These are phyloP conservation scores for Neopestalotiopsis clavispora DNA, from an alignment of 2,329 filamentous ascomycete genomes.

Conservation along the genomic window DNA sequence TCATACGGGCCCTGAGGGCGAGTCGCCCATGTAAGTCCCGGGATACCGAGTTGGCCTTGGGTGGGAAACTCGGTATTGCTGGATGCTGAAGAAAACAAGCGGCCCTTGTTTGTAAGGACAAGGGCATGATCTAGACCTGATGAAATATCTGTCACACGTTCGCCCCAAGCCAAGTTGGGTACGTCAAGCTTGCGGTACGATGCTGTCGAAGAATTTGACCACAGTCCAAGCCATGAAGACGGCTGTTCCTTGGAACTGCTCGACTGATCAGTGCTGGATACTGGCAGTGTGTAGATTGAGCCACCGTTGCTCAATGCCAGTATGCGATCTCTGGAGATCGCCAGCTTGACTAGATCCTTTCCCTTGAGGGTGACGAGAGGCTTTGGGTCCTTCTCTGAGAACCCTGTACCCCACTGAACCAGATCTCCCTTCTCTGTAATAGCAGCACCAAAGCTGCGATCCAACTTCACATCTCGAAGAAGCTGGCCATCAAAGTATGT, in stretches of 20 bases:
- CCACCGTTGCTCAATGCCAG: constrained; percentile 78
- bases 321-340: constrained; percentile 81
- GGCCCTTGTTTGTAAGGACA: constrained; percentile 81
- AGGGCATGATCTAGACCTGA: constrained; percentile 86
- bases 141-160: constrained; percentile 75
- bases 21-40: constrained; percentile 79
- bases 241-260: constrained; percentile 68
- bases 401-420: constrained; percentile 88
- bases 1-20: constrained; percentile 81
- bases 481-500: constrained; percentile 83
- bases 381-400: constrained; percentile 64
- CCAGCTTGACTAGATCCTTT: constrained; percentile 78
- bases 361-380: constrained; percentile 78
- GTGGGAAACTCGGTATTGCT: constrained; percentile 79
- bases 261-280: constrained; percentile 73
- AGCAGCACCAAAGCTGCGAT: constrained; percentile 81
- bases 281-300: constrained; percentile 82
- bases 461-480: constrained; percentile 85
- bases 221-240: constrained; percentile 75
- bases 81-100: constrained; percentile 87
- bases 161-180: constrained; percentile 65
- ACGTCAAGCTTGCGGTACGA: constrained; percentile 78
- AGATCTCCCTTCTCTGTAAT: constrained; percentile 87
- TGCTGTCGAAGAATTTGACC: constrained; percentile 57
- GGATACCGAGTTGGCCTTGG: constrained; percentile 85